These are phyloP conservation scores for Hyphopichia homilentoma DNA, from an alignment of 805 yeast genomes.

Conservation along the genomic window DNA sequence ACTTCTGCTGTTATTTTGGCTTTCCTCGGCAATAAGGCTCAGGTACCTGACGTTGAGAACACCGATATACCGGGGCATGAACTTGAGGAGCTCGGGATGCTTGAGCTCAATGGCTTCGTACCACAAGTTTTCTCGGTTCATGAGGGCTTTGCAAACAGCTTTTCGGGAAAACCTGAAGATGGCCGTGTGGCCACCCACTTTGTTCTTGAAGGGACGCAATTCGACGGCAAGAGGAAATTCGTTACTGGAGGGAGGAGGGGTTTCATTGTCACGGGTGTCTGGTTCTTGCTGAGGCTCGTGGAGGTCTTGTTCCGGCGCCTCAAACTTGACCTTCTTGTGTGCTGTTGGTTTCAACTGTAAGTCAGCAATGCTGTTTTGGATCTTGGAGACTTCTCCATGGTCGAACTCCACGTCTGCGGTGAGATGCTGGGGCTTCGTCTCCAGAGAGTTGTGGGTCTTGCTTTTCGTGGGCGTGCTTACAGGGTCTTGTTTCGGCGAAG, in stretches of 20 bases:
- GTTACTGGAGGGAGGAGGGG: not conserved
- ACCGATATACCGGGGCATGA: constrained; percentile 94
- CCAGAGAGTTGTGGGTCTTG: not conserved
- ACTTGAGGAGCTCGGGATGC: constrained; percentile 72
- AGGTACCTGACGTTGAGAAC: constrained; percentile 86
- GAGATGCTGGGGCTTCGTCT: constrained; percentile 34
- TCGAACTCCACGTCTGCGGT: constrained; percentile 51
- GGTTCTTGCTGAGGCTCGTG: not conserved
- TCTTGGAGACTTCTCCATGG: constrained; percentile 30
- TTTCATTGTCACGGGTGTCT: not conserved
- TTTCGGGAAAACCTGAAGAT: constrained; percentile 85
- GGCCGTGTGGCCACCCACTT: constrained; percentile 98
- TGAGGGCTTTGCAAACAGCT: constrained; percentile 92
- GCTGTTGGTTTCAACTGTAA: not conserved
- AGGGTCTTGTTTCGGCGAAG: too few species aligned
- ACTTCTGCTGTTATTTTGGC: not conserved
- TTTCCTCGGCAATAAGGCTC: constrained; percentile 37
- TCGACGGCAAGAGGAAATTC: constrained; percentile 76
- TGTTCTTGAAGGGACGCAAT: constrained; percentile 83
- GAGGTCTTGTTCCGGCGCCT: not conserved
- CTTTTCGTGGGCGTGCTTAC: not conserved
- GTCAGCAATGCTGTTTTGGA: constrained; percentile 2
- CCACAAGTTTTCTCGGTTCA: constrained; percentile 86
- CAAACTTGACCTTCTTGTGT: not conserved
- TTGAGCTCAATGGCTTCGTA: constrained; percentile 81